A percentile compares a stretch with the other conserved stretches of the same genome.
phyloP scores from a whole-genome alignment of 2,329 filamentous ascomycete genomes.

The Hypoxylon sp. region DNA sequence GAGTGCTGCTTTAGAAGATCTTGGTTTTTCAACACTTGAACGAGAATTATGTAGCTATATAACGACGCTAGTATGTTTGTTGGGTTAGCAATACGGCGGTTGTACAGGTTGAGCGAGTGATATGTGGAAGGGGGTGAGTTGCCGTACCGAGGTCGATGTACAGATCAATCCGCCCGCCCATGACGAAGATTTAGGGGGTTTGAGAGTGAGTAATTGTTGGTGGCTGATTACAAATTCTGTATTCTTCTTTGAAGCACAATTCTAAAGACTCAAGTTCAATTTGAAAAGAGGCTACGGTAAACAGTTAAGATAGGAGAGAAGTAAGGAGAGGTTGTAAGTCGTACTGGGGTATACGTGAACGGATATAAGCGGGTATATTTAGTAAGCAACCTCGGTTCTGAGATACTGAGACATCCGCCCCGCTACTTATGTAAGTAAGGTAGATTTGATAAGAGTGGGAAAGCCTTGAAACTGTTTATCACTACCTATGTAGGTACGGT shows the following conservation, averaged over 20 bases:
- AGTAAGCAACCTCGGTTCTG: slow-evolving; percentile 35
- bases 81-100: slow-evolving; percentile 23
- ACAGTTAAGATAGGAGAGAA: not conserved
- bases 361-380: slow-evolving; percentile 15
- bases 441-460: slow-evolving; percentile 23
- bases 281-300: not conserved
- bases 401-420: slow-evolving; percentile 24
- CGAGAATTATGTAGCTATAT: slow-evolving; percentile 70
- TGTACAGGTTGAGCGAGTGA: not conserved
- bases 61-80: slow-evolving; percentile 70
- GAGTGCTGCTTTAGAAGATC: slow-evolving; percentile 68
- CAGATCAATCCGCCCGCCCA: slow-evolving; percentile 74
- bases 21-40: slow-evolving; percentile 71
- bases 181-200: slow-evolving; percentile 51
- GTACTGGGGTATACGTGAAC: not conserved
- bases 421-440: slow-evolving; percentile 17
- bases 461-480: slow-evolving; percentile 14
- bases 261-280: not conserved
- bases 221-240: not conserved
- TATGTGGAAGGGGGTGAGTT: slow-evolving; percentile 13
- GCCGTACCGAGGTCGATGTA: slow-evolving; percentile 76
- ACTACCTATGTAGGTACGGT: no score
- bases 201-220: not conserved
- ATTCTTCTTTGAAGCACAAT: not conserved
- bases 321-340: not conserved